Percentiles rank a stretch among this genome's conserved stretches.
phyloP scores from a whole-genome alignment of 164 flowering plant species.

The Vitis amurensis region DNA sequence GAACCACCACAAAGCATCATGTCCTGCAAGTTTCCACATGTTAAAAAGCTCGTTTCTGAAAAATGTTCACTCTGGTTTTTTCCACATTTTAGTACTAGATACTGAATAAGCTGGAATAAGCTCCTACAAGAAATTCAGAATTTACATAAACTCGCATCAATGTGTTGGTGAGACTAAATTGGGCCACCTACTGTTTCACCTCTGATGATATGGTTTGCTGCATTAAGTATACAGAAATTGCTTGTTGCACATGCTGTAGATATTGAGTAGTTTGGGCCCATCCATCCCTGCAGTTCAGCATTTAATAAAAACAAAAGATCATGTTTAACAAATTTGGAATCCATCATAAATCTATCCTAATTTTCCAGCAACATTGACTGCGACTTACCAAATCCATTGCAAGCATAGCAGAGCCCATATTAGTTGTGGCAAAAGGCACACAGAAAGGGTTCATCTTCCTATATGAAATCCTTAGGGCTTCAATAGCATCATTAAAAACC shows the following conservation, averaged over 20 bases:
- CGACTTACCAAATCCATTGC: slow-evolving; percentile 92
- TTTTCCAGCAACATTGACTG: background rate
- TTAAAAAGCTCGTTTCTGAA: background rate
- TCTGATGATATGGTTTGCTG: slow-evolving; percentile 91
- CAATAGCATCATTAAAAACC: slow-evolving; percentile 92
- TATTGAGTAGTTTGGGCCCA: slow-evolving; percentile 99
- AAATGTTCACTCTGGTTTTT: too few relatives aligned
- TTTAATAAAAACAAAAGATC: slow-evolving; percentile 5
- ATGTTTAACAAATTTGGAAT: slow-evolving; percentile 1
- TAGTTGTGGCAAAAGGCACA: slow-evolving; percentile 98
- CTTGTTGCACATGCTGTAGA: slow-evolving; percentile 99
- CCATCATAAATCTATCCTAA: background rate
- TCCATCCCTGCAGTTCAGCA: slow-evolving; percentile 79
- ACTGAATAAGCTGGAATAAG: too few relatives aligned
- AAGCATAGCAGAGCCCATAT: slow-evolving; percentile 98
- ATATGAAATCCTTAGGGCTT: slow-evolving; percentile 88
- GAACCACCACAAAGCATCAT: slow-evolving; percentile 99
- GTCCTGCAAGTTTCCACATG: slow-evolving; percentile 52
- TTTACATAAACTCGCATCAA: too few relatives aligned
- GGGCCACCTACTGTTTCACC: slow-evolving; percentile 92
- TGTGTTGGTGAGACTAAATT: too few relatives aligned
- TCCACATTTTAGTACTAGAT: too few relatives aligned
- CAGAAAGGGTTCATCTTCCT: slow-evolving; percentile 98
- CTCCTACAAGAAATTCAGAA: too few relatives aligned
- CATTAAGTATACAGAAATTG: slow-evolving; percentile 93